phyloP scores from a whole-genome alignment of 2,329 filamentous ascomycete genomes.

The Fusarium phyllophilum region DNA sequence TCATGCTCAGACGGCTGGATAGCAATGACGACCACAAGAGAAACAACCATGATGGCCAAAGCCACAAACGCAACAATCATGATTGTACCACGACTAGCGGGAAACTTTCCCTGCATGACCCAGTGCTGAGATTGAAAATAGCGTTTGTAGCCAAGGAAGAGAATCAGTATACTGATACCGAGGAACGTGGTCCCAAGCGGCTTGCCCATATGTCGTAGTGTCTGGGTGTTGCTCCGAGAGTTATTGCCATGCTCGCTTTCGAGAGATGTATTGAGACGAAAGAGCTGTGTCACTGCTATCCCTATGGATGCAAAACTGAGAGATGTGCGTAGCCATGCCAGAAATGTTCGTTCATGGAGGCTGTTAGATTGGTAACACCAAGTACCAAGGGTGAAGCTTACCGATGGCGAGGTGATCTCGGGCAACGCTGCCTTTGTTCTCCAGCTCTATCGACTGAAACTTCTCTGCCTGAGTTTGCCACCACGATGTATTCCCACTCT shows the following conservation, averaged over 20 bases:
- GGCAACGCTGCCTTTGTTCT: constrained; percentile 87
- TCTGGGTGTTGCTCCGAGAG: constrained; percentile 51
- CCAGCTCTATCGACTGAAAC: constrained; percentile 75
- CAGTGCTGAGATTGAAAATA: constrained; percentile 84
- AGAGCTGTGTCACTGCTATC: constrained; percentile 85
- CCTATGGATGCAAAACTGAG: constrained; percentile 85
- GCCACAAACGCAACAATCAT: constrained; percentile 74
- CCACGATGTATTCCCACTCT: constrained; percentile 53
- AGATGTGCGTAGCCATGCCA: constrained; percentile 86
- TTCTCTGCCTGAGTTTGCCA: constrained; percentile 60
- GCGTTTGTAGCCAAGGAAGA: constrained; percentile 80
- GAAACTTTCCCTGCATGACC: constrained; percentile 83
- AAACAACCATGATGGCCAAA: constrained; percentile 69
- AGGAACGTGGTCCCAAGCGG: constrained; percentile 78
- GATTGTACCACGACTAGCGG: constrained; percentile 79
- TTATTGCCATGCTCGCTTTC: constrained; percentile 42
- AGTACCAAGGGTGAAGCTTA: constrained; percentile 48
- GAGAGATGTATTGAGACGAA: constrained; percentile 79
- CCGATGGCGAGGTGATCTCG: constrained; percentile 84
- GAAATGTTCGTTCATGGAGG: constrained; percentile 78
- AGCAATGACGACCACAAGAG: constrained; percentile 68
- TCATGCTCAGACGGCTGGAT: constrained; percentile 55
- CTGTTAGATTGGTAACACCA: constrained; percentile 1
- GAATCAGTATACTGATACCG: constrained; percentile 77
- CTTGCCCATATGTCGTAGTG: constrained; percentile 73